A percentile compares a stretch with the other conserved stretches of the same genome.
Conservation (phyloP, 371 early-diverging fungal species). For the Apophysomyces sp. region DNA sequence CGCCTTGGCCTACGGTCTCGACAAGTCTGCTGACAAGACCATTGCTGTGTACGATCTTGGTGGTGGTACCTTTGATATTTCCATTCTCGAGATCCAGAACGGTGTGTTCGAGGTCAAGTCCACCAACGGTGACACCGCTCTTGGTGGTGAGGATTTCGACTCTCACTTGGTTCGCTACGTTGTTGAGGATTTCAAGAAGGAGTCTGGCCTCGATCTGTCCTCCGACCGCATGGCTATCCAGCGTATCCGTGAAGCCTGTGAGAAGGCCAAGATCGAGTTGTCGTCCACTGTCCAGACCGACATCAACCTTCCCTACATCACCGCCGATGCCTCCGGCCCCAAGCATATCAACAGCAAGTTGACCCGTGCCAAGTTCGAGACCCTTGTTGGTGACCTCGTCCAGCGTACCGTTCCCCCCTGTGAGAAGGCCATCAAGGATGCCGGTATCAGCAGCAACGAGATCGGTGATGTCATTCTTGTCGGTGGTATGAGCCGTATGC, state of each 20-base stretch:
- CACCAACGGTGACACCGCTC: slow-evolving; percentile 95
- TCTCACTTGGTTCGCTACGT: slow-evolving; percentile 81
- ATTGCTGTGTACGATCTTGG: slow-evolving; percentile 99
- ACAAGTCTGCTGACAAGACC: slow-evolving; percentile 88
- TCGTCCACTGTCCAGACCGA: slow-evolving; percentile 92
- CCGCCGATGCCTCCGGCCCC: slow-evolving; percentile 90
- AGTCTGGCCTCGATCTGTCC: slow-evolving; percentile 66
- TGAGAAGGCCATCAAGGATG: slow-evolving; percentile 97
- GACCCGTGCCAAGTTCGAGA: slow-evolving; percentile 91
- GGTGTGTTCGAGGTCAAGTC: slow-evolving; percentile 99
- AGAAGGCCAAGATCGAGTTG: slow-evolving; percentile 98
- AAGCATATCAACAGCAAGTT: slow-evolving; percentile 95
- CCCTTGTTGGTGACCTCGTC: slow-evolving; percentile 78
- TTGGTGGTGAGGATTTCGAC: slow-evolving; percentile 99
- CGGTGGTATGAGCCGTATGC: slow-evolving; percentile 99
- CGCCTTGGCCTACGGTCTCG: slow-evolving; percentile 98
- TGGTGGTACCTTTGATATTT: slow-evolving; percentile 99
- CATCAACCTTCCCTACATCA: slow-evolving; percentile 96
- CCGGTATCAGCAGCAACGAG: slow-evolving; percentile 76
- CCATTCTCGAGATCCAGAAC: slow-evolving; percentile 95
- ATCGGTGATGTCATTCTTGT: slow-evolving; percentile 98
- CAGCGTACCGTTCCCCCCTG: slow-evolving; percentile 93
- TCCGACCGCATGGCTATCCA: slow-evolving; percentile 91
- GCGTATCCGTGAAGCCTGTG: slow-evolving; percentile 96
- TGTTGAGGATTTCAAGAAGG: slow-evolving; percentile 87